Evolutionary conservation across 2,329 filamentous ascomycete species (phyloP).

Genomic region (Cladophialophora chaetospira): DNA sequence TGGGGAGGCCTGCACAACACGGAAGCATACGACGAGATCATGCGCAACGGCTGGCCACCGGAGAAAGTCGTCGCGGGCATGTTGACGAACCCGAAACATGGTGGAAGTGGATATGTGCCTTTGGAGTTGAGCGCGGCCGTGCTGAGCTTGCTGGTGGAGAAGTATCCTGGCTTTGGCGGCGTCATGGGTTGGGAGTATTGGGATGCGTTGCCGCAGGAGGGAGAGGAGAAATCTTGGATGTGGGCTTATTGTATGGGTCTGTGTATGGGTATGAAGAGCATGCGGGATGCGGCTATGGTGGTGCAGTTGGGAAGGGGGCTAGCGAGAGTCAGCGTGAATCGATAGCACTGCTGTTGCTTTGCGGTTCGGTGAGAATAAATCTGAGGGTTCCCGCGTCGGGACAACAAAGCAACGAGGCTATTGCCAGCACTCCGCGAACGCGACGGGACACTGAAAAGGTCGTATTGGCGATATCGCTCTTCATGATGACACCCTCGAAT

Average conservation of each 20-base stretch:
- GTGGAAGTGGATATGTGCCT: conserved; percentile 63
- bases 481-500: too few relatives aligned
- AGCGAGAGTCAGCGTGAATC: conserved; percentile 20
- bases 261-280: conserved; percentile 46
- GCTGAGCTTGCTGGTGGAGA: conserved; percentile 58
- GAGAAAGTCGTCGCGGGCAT: conserved; percentile 77
- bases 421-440: too few relatives aligned
- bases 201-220: conserved; percentile 67
- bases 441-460: too few relatives aligned
- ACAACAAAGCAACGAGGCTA: too few relatives aligned
- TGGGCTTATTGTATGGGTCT: conserved; percentile 73
- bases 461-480: too few relatives aligned
- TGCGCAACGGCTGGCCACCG: conserved; percentile 66
- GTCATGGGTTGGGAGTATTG: conserved; percentile 98
- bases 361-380: too few relatives aligned
- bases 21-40: conserved; percentile 46
- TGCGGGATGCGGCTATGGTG: conserved; percentile 40
- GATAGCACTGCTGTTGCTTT: too few relatives aligned
- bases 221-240: conserved; percentile 64
- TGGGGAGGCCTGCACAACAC: conserved; percentile 69
- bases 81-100: conserved; percentile 76
- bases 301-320: conserved; percentile 38
- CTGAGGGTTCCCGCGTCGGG: too few relatives aligned
- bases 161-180: conserved; percentile 74
- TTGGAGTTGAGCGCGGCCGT: conserved; percentile 60